Evolutionary conservation across 2,329 filamentous ascomycete species (phyloP).

Genomic region (Plectosphaerella sp.): DNA sequence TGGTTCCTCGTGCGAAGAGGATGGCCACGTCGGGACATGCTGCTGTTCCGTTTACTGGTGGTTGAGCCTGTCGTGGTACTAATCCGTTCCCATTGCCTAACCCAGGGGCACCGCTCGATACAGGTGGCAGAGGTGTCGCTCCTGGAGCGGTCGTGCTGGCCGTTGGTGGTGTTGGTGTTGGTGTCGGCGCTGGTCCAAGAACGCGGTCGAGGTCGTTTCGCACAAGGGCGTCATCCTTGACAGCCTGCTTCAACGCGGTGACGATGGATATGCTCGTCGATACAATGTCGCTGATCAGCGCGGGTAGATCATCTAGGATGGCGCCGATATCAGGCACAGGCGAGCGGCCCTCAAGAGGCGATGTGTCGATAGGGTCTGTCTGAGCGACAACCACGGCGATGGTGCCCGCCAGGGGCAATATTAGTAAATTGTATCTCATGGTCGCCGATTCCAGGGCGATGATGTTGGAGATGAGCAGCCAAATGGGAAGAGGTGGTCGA

Average conservation of each 20-base stretch:
- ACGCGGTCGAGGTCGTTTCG: conserved; percentile 8
- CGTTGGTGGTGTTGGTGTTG: neutral
- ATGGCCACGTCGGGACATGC: conserved; percentile 11
- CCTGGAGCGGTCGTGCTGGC: neutral
- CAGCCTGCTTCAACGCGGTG: conserved; percentile 7
- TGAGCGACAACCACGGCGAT: neutral
- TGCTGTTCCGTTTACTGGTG: neutral
- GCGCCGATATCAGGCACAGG: conserved; percentile 1
- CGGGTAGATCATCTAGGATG: conserved; percentile 7
- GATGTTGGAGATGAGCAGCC: no score
- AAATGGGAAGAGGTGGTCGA: no score
- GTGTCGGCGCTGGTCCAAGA: neutral
- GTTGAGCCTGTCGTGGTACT: neutral
- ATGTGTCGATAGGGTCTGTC: neutral
- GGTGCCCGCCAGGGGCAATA: neutral
- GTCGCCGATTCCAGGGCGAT: no score
- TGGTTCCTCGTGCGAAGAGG: conserved; percentile 11
- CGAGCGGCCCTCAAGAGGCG: neutral
- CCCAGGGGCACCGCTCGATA: no score
- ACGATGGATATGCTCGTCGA: conserved; percentile 10
- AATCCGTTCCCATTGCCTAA: neutral
- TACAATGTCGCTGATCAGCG: conserved; percentile 5
- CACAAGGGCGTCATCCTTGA: conserved; percentile 8
- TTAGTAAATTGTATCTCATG: no score
- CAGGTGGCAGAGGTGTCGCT: no score